Evolutionary conservation across 2,329 filamentous ascomycete genomes (phyloP).

Genomic region (Whalleya microplaca): DNA sequence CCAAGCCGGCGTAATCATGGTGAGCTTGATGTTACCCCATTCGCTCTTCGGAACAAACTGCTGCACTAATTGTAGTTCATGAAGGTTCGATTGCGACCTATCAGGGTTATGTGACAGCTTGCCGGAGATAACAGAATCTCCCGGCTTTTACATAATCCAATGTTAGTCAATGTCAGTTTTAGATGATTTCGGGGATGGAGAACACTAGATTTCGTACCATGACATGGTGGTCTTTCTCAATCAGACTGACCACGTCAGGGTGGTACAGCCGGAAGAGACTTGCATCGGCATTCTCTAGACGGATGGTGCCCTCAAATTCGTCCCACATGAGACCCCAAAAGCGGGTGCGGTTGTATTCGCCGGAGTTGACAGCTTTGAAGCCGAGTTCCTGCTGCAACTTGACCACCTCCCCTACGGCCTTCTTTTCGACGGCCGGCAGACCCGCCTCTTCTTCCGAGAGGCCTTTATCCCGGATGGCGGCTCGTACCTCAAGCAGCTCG

Average conservation of each 20-base stretch:
- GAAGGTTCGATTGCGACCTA: conserved; percentile 51
- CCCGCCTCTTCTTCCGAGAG: conserved; percentile 55
- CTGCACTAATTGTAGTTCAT: conserved; percentile 54
- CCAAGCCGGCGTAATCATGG: conserved; percentile 58
- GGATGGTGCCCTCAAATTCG: conserved; percentile 53
- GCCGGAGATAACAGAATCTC: conserved; percentile 57
- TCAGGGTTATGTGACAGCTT: conserved; percentile 50
- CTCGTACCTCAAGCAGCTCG: conserved; percentile 64
- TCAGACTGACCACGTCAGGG: conserved; percentile 57
- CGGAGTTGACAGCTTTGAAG: conserved; percentile 69
- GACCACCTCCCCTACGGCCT: conserved; percentile 68
- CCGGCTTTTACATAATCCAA: conserved; percentile 37
- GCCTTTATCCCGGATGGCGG: conserved; percentile 60
- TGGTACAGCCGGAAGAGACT: conserved; percentile 58
- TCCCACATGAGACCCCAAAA: conserved; percentile 60
- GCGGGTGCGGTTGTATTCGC: conserved; percentile 65
- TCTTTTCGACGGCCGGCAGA: conserved; percentile 64
- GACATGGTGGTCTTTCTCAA: conserved; percentile 56
- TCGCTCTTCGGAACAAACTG: conserved; percentile 48
- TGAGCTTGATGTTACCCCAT: conserved; percentile 57
- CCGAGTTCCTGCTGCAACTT: conserved; percentile 69
- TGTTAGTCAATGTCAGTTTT: neutral
- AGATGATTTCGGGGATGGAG: neutral
- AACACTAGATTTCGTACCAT: conserved; percentile 39
- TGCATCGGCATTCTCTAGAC: conserved; percentile 54